These are phyloP conservation scores for Termitomyces sp. DNA, from an alignment of 768 basidiomycete species.

Conservation along the genomic window DNA sequence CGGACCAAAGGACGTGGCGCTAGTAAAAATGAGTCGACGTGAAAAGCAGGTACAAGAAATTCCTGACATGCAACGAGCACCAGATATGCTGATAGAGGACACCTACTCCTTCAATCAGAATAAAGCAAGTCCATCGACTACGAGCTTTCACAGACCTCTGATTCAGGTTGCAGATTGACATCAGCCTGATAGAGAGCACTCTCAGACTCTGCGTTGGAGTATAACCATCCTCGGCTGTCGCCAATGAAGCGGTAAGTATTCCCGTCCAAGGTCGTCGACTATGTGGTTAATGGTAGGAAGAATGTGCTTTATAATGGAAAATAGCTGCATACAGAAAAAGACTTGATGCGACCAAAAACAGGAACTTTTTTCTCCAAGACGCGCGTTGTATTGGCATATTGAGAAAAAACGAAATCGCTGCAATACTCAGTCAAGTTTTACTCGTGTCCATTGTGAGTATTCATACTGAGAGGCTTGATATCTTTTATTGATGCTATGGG, in stretches of 20 bases:
- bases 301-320: background rate
- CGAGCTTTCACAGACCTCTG: slow-evolving; percentile 24
- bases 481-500: slow-evolving; percentile 8
- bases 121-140: background rate
- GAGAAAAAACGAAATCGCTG: slow-evolving; percentile 36
- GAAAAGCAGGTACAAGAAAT: background rate
- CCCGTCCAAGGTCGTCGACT: slow-evolving; percentile 30
- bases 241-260: slow-evolving; percentile 38
- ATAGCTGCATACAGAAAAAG: slow-evolving; percentile 38
- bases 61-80: slow-evolving; percentile 44
- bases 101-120: slow-evolving; percentile 27
- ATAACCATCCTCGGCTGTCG: slow-evolving; percentile 50
- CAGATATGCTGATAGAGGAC: slow-evolving; percentile 45
- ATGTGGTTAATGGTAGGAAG: background rate
- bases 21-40: slow-evolving; percentile 17
- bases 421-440: background rate
- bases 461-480: slow-evolving; percentile 16
- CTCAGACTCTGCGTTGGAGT: slow-evolving; percentile 17
- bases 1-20: slow-evolving; percentile 55
- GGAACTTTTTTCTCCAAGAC: slow-evolving; percentile 23
- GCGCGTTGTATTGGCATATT: slow-evolving; percentile 33
- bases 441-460: background rate
- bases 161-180: slow-evolving; percentile 33
- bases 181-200: slow-evolving; percentile 34
- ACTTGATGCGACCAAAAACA: slow-evolving; percentile 33